Percentiles rank a stretch among this genome's conserved stretches.
phyloP scores from a whole-genome alignment of 345 rosid species.

The Luvunga scandens region DNA sequence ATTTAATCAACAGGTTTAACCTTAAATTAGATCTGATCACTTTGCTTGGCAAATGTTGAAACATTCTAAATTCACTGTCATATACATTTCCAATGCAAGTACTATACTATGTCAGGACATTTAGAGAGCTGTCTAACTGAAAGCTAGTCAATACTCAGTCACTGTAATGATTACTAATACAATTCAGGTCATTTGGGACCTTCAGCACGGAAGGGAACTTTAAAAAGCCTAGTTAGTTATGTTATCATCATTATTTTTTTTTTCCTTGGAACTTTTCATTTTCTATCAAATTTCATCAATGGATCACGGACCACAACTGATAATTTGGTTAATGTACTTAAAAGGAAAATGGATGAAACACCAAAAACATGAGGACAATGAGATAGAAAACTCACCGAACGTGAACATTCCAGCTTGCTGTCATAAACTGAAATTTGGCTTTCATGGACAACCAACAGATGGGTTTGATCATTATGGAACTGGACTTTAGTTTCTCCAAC shows the following conservation, averaged over 20 bases:
- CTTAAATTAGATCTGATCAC: neutral
- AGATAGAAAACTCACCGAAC: conserved; percentile 31
- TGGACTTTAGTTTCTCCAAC: conserved; percentile 46
- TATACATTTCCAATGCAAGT: neutral
- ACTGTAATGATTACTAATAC: neutral
- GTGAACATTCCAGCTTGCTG: conserved; percentile 43
- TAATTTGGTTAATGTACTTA: neutral
- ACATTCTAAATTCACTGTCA: neutral
- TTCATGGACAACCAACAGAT: conserved; percentile 44
- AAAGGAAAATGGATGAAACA: neutral
- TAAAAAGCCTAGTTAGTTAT: neutral
- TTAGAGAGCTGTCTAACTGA: neutral
- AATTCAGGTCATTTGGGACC: neutral
- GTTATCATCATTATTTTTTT: neutral
- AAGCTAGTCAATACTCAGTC: neutral
- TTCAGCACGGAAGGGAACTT: neutral
- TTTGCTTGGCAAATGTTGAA: neutral
- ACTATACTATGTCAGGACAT: neutral
- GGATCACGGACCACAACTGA: neutral
- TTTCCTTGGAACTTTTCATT: neutral
- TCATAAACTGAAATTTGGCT: conserved; percentile 44
- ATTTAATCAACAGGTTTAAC: neutral
- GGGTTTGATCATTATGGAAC: conserved; percentile 49
- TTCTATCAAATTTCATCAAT: neutral
- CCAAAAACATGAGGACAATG: neutral